phyloP scores from a whole-genome alignment of 139 green algal species.

The Coelastrella sp. region DNA sequence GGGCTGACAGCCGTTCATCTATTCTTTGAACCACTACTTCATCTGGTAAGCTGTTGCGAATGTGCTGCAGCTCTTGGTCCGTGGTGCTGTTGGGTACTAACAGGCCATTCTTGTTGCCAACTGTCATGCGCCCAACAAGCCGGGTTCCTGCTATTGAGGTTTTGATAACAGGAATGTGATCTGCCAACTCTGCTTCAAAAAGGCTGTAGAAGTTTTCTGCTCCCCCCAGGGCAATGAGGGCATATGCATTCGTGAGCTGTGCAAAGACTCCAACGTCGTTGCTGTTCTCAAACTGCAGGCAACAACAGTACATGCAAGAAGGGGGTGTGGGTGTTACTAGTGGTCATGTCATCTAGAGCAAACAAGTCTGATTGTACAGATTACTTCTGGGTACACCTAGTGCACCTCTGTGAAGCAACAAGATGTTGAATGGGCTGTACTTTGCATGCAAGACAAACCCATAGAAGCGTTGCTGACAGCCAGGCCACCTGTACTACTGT shows the following conservation, averaged over 20 bases:
- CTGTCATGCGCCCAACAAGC: slow-evolving; percentile 93
- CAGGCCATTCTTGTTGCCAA: slow-evolving; percentile 98
- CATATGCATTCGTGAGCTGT: slow-evolving; percentile 97
- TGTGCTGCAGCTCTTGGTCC: slow-evolving; percentile 91
- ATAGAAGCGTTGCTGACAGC: too few species aligned
- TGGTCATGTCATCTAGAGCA: too few species aligned
- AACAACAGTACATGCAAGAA: slow-evolving; percentile 77
- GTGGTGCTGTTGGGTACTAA: slow-evolving; percentile 93
- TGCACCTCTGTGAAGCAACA: too few species aligned
- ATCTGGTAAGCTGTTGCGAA: slow-evolving; percentile 97
- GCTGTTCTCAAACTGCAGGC: slow-evolving; percentile 95
- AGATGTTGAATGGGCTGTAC: too few species aligned
- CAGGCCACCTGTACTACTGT: too few species aligned
- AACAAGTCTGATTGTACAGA: too few species aligned
- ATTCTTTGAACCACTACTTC: slow-evolving; percentile 96
- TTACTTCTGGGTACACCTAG: background rate
- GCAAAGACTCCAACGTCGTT: slow-evolving; percentile 98
- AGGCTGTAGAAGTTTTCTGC: slow-evolving; percentile 99
- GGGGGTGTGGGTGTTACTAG: too few species aligned
- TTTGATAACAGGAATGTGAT: slow-evolving; percentile 98
- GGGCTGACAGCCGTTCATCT: slow-evolving; percentile 96
- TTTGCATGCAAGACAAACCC: too few species aligned
- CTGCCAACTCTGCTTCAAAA: slow-evolving; percentile 96
- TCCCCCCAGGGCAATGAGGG: slow-evolving; percentile 88
- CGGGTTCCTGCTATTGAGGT: slow-evolving; percentile 85